Percentiles rank a stretch among this genome's conserved stretches.
Evolutionary conservation across 2,329 filamentous ascomycete genomes (phyloP).

Genomic region (Pestalotiopsis sp.): DNA sequence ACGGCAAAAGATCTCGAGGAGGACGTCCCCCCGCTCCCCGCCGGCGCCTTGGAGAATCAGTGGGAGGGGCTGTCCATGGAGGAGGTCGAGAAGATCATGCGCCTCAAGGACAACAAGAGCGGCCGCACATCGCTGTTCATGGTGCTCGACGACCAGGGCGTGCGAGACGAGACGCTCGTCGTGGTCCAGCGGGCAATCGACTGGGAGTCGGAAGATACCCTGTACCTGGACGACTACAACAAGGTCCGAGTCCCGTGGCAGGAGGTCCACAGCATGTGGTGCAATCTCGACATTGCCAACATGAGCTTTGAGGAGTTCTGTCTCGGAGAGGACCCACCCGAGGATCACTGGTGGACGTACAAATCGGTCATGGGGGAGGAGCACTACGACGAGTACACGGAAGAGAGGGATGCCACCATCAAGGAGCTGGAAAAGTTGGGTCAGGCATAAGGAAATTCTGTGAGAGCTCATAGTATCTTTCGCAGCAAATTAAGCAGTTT

Average conservation of each 20-base stretch:
- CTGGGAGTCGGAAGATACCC: background rate
- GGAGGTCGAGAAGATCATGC: background rate
- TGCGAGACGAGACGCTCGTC: background rate
- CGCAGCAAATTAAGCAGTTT: no score
- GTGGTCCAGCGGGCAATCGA: background rate
- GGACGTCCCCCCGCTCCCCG: background rate
- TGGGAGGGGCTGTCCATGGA: background rate
- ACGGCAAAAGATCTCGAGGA: background rate
- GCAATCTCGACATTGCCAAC: background rate
- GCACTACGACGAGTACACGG: background rate
- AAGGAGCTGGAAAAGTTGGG: slow-evolving; percentile 2
- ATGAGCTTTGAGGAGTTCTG: background rate
- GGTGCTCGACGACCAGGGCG: background rate
- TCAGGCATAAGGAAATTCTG: background rate
- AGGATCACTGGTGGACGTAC: background rate
- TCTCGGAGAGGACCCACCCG: background rate
- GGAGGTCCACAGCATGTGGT: background rate
- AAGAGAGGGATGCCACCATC: background rate
- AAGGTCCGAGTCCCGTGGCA: background rate
- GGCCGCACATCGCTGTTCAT: background rate
- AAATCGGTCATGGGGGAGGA: background rate
- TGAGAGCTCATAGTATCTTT: no score
- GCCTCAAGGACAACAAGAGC: background rate
- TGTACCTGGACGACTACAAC: background rate
- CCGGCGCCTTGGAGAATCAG: background rate